Percentiles rank a stretch among this genome's conserved stretches.
phyloP scores from a whole-genome alignment of 2,329 filamentous ascomycete species.

The Exophiala aquamarina region DNA sequence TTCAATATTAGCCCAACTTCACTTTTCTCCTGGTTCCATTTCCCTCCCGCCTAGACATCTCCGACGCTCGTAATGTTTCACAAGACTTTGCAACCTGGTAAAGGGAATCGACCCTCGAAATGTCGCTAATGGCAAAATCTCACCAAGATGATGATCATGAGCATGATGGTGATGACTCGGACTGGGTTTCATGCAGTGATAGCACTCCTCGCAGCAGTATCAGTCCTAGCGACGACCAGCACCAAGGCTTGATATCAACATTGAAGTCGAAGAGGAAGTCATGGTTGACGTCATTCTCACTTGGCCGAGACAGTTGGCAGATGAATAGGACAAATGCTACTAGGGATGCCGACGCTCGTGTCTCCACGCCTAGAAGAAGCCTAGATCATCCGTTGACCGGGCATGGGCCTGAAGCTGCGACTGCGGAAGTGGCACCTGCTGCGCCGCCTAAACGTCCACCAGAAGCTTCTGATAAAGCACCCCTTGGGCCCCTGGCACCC shows the following conservation, averaged over 20 bases:
- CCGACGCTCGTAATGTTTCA: conserved; percentile 2
- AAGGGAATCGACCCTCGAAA: too few relatives aligned
- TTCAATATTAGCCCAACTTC: too few relatives aligned
- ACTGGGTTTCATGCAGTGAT: conserved; percentile 18
- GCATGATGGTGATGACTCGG: conserved; percentile 8
- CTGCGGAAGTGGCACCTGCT: too few relatives aligned
- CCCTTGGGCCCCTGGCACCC: neutral
- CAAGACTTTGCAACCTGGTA: too few relatives aligned
- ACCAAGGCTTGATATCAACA: neutral
- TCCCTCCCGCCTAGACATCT: too few relatives aligned
- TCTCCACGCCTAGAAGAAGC: too few relatives aligned
- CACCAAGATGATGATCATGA: conserved; percentile 5
- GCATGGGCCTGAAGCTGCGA: too few relatives aligned
- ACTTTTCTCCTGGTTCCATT: too few relatives aligned
- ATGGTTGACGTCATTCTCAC: conserved; percentile 20
- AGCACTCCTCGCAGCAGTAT: neutral
- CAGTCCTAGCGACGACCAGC: neutral
- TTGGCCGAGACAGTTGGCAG: neutral
- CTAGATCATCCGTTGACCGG: too few relatives aligned
- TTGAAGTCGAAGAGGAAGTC: conserved; percentile 12
- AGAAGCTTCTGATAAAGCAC: neutral
- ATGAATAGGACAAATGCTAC: too few relatives aligned
- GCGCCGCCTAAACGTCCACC: too few relatives aligned
- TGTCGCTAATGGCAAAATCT: conserved; percentile 5
- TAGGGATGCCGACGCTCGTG: too few relatives aligned